Evolutionary conservation across 2,329 filamentous ascomycete species (phyloP).

Genomic region (Salinomyces thailandicus): DNA sequence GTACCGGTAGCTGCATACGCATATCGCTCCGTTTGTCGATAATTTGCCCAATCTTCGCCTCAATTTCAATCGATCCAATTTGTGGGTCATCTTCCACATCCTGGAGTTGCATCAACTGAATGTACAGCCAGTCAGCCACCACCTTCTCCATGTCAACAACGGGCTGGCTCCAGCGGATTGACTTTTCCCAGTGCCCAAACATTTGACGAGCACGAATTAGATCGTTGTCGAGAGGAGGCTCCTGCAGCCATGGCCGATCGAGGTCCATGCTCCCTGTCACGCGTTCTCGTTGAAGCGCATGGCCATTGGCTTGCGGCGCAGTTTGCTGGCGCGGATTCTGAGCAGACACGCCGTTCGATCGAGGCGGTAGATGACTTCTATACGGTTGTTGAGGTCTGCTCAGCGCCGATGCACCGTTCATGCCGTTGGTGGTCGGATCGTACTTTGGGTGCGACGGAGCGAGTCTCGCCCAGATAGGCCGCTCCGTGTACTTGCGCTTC

Average conservation of each 20-base stretch:
- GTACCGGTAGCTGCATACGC: constrained; percentile 56
- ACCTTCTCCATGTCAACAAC: constrained; percentile 14
- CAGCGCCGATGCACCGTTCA: constrained; percentile 1
- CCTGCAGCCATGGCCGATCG: constrained; percentile 8
- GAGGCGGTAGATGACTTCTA: neutral
- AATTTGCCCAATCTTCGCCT: constrained; percentile 82
- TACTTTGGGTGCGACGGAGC: constrained; percentile 19
- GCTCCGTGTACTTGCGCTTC: constrained; percentile 20
- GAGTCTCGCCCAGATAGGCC: constrained; percentile 26
- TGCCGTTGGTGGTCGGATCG: constrained; percentile 4
- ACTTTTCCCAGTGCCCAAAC: constrained; percentile 24
- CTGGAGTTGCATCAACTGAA: constrained; percentile 20
- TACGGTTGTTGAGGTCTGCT: constrained; percentile 2
- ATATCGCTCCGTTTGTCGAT: constrained; percentile 61
- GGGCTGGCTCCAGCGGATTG: constrained; percentile 17
- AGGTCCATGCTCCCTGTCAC: neutral
- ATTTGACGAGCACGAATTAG: constrained; percentile 16
- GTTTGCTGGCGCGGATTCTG: constrained; percentile 1
- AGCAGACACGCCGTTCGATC: neutral
- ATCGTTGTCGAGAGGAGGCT: constrained; percentile 17
- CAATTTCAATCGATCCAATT: constrained; percentile 75
- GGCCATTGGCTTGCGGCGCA: constrained; percentile 3
- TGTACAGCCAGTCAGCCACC: constrained; percentile 21
- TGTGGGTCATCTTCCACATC: constrained; percentile 49
- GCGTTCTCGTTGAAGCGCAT: neutral